phyloP scores from a whole-genome alignment of 1,139 yeast genomes.

The Hyphopichia pseudoburtonii region DNA sequence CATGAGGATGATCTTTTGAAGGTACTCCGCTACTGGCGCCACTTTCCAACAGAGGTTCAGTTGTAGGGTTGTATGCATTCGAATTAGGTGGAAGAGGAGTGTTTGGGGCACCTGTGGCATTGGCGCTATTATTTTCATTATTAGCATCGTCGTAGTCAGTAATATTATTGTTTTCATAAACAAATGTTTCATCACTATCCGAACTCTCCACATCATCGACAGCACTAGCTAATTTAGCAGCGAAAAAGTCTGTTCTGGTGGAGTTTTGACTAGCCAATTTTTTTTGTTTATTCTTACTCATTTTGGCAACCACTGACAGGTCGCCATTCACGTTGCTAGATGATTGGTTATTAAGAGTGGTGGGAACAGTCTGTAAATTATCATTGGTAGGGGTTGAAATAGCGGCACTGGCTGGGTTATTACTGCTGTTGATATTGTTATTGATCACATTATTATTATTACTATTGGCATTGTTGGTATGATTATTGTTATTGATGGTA shows the following conservation, averaged over 20 bases:
- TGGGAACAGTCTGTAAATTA: slow-evolving; percentile 10
- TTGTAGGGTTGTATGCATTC: no score
- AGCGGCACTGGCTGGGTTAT: slow-evolving; percentile 3
- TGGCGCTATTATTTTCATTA: slow-evolving; percentile 8
- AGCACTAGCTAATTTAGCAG: slow-evolving; percentile 91
- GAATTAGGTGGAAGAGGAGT: no score
- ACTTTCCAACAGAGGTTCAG: no score
- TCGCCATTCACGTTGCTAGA: neutral
- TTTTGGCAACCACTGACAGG: slow-evolving; percentile 5
- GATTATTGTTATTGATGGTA: neutral
- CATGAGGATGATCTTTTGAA: no score
- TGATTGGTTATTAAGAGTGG: slow-evolving; percentile 1
- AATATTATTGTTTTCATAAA: slow-evolving; percentile 62
- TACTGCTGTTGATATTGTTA: slow-evolving; percentile 5
- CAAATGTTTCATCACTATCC: slow-evolving; percentile 92
- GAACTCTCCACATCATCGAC: slow-evolving; percentile 86
- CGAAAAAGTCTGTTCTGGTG: slow-evolving; percentile 86
- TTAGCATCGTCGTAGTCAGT: slow-evolving; percentile 17
- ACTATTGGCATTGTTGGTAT: neutral
- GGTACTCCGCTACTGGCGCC: no score
- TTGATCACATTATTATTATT: neutral
- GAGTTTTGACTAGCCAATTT: slow-evolving; percentile 31
- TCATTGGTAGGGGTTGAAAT: slow-evolving; percentile 3
- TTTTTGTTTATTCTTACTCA: slow-evolving; percentile 15
- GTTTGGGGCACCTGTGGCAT: slow-evolving; percentile 3